Evolutionary conservation across 176 grass and related monocot species (phyloP), one percentile per base, ranked within the genome.

Genomic region (Canna indica): DNA sequence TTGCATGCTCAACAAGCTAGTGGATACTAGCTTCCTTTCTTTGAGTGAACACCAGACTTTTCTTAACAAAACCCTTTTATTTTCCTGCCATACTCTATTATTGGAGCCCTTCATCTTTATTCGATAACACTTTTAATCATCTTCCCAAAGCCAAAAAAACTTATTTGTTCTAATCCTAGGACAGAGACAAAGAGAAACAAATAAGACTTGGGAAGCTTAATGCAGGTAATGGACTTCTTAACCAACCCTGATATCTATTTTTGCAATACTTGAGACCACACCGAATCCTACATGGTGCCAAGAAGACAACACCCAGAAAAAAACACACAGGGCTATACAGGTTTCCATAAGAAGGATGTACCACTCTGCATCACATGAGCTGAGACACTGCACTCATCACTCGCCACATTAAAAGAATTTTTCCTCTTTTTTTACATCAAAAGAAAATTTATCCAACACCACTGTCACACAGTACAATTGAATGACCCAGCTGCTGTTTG

Each of bases 291-390:
- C 33, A 66, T 14, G 63, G 63, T 25, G 34, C 33, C 61, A 64
- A 64, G 61, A 64, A 36, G 32, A 64, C 63, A 41, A 66, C 34
- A 0, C 14, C 59, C 59, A 41, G 22, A 66, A 66, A 14, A 29
- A 39, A 66, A 41, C 35, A 39, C 20, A 41, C 63, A 26, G 15
- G 18, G 34, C 9, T 15, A 6, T 36, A 25, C 63, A 7, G 29
- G 17, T 25, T 66, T 36, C 63, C 35, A n/a, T 24, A 66, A n/a
- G 34, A 41, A 66, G 63, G 34, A 66, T 66, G 34, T 38, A 66
- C 20, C 63, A 36, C 34, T 17, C 63, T 38, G 35, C 63, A 66
- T 32, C 35, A 10, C 29, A 39, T n/a, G 29, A 38, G 1, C 63
- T 34, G 18, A 22, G 26, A 16, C 58, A 60, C 58, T 54, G 50